Evolutionary conservation across 2,329 filamentous ascomycete species (phyloP).

Genomic region (Tolypocladium nubicola): DNA sequence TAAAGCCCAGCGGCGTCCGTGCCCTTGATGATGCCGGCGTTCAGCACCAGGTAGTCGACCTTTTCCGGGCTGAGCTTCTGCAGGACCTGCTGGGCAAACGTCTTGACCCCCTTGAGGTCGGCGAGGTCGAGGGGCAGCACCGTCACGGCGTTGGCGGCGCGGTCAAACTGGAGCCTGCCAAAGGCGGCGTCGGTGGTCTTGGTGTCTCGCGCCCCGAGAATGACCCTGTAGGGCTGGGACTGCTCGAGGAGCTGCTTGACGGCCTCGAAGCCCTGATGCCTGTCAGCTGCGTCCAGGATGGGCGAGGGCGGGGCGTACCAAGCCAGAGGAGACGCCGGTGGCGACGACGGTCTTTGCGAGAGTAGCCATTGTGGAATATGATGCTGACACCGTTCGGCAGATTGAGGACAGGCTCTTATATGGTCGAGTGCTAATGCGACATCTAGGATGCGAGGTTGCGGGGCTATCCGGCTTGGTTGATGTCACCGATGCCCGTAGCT

Average conservation of each 20-base stretch:
- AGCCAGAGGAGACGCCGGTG: constrained; percentile 1
- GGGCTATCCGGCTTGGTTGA: background rate
- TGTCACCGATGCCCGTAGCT: background rate
- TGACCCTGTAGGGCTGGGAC: constrained; percentile 33
- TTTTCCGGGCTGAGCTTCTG: constrained; percentile 26
- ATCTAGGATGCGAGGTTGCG: background rate
- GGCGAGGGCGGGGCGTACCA: background rate
- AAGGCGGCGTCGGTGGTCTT: constrained; percentile 28
- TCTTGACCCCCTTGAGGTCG: constrained; percentile 31
- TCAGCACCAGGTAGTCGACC: constrained; percentile 39
- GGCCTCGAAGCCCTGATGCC: constrained; percentile 37
- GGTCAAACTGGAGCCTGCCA: constrained; percentile 30
- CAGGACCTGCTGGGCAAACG: constrained; percentile 34
- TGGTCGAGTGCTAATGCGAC: background rate
- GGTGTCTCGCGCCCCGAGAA: constrained; percentile 38
- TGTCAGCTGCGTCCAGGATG: background rate
- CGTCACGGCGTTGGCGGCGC: constrained; percentile 25
- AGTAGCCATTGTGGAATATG: background rate
- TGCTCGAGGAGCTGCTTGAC: constrained; percentile 38
- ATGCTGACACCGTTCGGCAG: background rate
- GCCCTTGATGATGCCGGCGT: constrained; percentile 32
- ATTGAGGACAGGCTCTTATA: background rate
- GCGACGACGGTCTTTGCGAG: constrained; percentile 2
- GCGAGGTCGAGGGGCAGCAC: constrained; percentile 38
- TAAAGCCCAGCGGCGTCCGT: constrained; percentile 23